Percentiles rank a stretch among this genome's conserved stretches.
phyloP scores from a whole-genome alignment of 2,329 filamentous ascomycete genomes.

The Didymella keratinophila region DNA sequence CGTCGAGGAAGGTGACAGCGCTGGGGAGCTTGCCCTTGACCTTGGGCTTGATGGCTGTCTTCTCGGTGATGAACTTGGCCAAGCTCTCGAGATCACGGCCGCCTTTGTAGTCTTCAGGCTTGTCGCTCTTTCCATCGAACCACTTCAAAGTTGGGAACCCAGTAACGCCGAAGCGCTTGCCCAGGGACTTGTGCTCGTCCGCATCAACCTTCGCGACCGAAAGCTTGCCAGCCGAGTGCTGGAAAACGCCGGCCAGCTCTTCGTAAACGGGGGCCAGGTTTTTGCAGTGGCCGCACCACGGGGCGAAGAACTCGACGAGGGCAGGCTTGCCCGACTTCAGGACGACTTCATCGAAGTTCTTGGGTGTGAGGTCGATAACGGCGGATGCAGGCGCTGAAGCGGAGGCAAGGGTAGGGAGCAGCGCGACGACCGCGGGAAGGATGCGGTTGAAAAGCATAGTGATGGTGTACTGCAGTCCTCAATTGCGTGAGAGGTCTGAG shows the following conservation, averaged over 20 bases:
- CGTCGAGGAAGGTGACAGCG: constrained; percentile 79
- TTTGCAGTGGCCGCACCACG: constrained; percentile 99
- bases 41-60: constrained; percentile 85
- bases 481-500: constrained; percentile 28
- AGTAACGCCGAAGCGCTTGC: constrained; percentile 85
- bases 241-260: constrained; percentile 79
- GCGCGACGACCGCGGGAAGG: constrained; percentile 43
- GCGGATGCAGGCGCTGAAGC: constrained; percentile 78
- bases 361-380: constrained; percentile 86
- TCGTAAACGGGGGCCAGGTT: constrained; percentile 94
- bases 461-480: constrained; percentile 28
- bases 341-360: constrained; percentile 91
- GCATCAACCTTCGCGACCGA: constrained; percentile 96
- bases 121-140: constrained; percentile 94
- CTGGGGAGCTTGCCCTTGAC: constrained; percentile 76
- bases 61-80: constrained; percentile 79
- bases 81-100: constrained; percentile 89
- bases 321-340: constrained; percentile 93
- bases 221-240: constrained; percentile 76
- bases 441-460: constrained; percentile 46
- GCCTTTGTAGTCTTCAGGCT: constrained; percentile 83
- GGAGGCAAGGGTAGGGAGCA: constrained; percentile 55
- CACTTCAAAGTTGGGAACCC: constrained; percentile 98
- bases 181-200: constrained; percentile 83
- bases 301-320: constrained; percentile 96